Conservation (phyloP, 192 early-diverging fungal species). For the Piromyces finnis region DNA sequence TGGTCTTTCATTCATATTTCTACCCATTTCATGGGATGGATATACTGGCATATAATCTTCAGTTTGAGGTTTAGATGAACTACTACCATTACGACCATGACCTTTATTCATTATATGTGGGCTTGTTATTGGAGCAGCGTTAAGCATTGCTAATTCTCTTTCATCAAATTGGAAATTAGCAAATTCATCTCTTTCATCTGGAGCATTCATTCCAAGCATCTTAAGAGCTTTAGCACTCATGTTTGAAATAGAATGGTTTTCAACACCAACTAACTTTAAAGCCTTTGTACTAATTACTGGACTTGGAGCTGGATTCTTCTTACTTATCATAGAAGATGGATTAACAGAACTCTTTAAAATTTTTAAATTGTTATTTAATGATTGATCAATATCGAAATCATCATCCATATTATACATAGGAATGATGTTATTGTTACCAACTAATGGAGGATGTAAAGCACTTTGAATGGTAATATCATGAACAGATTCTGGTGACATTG, state of each 20-base stretch:
- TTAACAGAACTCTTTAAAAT: not conserved
- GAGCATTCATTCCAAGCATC: not conserved
- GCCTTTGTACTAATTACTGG: not conserved
- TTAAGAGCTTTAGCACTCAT: not conserved
- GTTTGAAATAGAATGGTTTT: not conserved
- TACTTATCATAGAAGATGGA: not conserved
- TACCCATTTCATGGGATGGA: not conserved
- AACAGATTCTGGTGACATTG: not conserved
- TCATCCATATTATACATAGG: not conserved
- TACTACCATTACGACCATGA: not conserved
- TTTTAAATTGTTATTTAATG: not conserved
- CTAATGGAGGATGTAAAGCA: not conserved
- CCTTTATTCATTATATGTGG: not conserved
- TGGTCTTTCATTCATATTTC: not conserved
- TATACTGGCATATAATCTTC: no score
- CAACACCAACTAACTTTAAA: not conserved
- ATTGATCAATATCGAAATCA: not conserved
- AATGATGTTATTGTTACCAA: no score
- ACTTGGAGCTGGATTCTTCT: not conserved
- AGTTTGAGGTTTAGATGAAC: not conserved
- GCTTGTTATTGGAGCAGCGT: not conserved
- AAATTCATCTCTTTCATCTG: not conserved
- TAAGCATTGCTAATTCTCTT: not conserved
- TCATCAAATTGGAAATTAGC: not conserved
- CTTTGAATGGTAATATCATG: not conserved